A percentile compares a stretch with the other conserved stretches of the same genome.
phyloP scores from a whole-genome alignment of 208 protist genomes.

The Leishmania gerbilli region DNA sequence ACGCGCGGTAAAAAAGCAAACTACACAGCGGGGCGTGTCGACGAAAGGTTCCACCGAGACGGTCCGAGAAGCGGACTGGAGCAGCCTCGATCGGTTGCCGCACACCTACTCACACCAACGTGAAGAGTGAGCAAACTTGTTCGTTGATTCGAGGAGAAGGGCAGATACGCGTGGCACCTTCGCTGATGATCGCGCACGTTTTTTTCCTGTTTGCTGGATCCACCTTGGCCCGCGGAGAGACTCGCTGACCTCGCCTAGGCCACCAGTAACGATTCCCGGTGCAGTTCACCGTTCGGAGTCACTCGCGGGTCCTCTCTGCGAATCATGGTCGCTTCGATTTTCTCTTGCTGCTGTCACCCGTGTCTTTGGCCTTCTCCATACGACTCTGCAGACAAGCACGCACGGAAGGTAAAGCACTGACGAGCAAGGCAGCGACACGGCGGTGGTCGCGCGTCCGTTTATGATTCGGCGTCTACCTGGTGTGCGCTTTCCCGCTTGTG shows the following conservation, averaged over 20 bases:
- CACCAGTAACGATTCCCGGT: neutral
- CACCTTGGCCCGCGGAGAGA: neutral
- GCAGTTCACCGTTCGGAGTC: neutral
- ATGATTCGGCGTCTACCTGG: neutral
- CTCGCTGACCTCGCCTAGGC: neutral
- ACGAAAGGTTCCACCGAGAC: neutral
- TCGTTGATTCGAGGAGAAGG: neutral
- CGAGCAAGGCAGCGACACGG: neutral
- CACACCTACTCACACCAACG: neutral
- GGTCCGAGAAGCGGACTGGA: neutral
- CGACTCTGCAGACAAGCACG: neutral
- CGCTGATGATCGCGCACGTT: neutral
- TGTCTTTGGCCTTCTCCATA: neutral
- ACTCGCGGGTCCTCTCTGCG: neutral
- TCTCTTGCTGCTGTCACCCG: neutral
- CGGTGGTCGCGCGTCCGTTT: neutral
- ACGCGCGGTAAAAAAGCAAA: neutral
- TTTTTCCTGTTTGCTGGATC: neutral
- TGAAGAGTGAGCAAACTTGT: neutral
- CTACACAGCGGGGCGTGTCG: neutral
- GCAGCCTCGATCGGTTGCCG: neutral
- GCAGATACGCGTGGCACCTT: neutral
- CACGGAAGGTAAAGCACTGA: neutral
- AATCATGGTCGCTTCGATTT: neutral
- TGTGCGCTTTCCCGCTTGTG: neutral